Conservation (phyloP, 768 basidiomycete species). For the Lactarius indigo region DNA sequence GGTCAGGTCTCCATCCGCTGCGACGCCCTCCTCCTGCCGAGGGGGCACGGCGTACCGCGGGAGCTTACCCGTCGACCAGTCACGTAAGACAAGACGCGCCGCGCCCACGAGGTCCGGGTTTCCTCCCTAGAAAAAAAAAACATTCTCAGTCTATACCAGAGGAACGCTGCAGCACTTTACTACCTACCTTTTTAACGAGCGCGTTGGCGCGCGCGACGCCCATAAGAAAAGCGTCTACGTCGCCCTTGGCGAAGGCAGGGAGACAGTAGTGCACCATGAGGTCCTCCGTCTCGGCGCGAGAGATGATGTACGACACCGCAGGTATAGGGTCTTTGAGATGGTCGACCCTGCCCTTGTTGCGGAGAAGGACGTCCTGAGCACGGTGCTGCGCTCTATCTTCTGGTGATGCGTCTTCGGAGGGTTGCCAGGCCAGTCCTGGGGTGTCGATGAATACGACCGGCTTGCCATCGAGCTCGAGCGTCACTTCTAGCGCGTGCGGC, state of each 20-base stretch:
- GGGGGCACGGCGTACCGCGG: constrained; percentile 67
- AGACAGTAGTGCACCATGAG: constrained; percentile 86
- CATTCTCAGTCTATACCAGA: not conserved
- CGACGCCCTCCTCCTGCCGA: not conserved
- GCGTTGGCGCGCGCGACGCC: constrained; percentile 72
- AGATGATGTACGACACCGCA: constrained; percentile 64
- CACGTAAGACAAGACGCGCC: constrained; percentile 73
- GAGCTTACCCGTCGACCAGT: constrained; percentile 78
- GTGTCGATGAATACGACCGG: constrained; percentile 76
- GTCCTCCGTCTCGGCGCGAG: constrained; percentile 69
- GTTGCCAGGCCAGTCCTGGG: constrained; percentile 71
- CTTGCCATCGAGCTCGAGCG: constrained; percentile 44
- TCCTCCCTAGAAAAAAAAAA: constrained; percentile 51
- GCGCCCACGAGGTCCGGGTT: constrained; percentile 69
- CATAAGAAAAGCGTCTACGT: constrained; percentile 69
- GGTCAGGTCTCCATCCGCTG: constrained; percentile 23
- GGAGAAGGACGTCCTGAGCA: constrained; percentile 70
- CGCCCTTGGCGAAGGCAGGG: constrained; percentile 70
- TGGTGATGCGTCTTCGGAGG: constrained; percentile 34
- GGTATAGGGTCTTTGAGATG: constrained; percentile 68
- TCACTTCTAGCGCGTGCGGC: constrained; percentile 58
- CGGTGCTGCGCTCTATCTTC: constrained; percentile 40
- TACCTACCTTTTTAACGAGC: constrained; percentile 68
- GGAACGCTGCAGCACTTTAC: too few species aligned
- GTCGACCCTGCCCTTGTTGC: constrained; percentile 80